phyloP scores from a whole-genome alignment of 1,284 basidiomycete species.

The Wallemia ichthyophaga region DNA sequence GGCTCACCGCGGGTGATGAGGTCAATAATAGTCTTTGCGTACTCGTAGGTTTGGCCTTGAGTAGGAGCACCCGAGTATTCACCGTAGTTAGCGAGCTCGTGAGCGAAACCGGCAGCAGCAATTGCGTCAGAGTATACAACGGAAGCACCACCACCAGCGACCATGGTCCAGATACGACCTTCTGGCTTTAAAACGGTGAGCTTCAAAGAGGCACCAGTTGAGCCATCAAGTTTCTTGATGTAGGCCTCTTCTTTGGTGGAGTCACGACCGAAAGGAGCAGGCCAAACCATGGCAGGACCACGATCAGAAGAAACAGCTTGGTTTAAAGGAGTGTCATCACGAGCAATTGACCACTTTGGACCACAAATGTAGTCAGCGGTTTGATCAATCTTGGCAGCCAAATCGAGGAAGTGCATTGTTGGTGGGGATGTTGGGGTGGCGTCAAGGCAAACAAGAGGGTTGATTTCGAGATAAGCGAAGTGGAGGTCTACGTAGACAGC shows the following conservation, averaged over 20 bases:
- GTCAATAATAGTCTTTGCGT: constrained; percentile 94
- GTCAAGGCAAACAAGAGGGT: constrained; percentile 86
- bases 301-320: constrained; percentile 47
- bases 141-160: constrained; percentile 49
- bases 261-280: constrained; percentile 82
- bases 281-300: constrained; percentile 63
- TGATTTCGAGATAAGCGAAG: constrained; percentile 98
- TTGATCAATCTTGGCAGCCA: constrained; percentile 98
- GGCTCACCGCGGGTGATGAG: constrained; percentile 73
- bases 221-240: constrained; percentile 89
- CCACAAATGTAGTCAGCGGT: constrained; percentile 96
- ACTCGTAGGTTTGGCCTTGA: constrained; percentile 95
- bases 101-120: constrained; percentile 78
- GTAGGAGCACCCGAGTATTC: constrained; percentile 98
- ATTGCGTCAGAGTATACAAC: constrained; percentile 77
- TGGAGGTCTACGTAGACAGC: constrained; percentile 89
- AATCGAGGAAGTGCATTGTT: constrained; percentile 85
- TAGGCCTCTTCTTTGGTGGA: constrained; percentile 97
- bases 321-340: constrained; percentile 39
- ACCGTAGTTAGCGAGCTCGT: constrained; percentile 97
- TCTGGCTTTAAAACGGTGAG: constrained; percentile 82
- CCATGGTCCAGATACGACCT: constrained; percentile 98
- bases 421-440: constrained; percentile 37
- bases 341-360: constrained; percentile 92
- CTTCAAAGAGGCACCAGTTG: constrained; percentile 92